Evolutionary conservation across 169 alveolate genomes (phyloP).

Genomic region (Cryptosporidium muris): DNA sequence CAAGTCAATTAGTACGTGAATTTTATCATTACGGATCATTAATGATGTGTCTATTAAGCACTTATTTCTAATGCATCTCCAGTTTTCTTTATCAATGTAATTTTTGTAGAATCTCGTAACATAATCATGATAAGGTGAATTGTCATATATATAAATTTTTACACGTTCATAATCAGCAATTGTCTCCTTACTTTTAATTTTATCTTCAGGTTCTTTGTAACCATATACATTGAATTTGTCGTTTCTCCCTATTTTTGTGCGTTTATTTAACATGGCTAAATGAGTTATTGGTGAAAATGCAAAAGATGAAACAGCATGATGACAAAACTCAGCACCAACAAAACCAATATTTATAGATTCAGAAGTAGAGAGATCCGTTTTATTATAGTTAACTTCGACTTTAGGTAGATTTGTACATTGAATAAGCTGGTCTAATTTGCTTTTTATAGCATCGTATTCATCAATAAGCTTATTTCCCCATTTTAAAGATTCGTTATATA

Average conservation of each 20-base stretch:
- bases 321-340: conserved; percentile 62
- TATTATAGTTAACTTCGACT: background rate
- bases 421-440: background rate
- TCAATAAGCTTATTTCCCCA: conserved; percentile 39
- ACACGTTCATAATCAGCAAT: background rate
- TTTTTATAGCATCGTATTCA: background rate
- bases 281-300: conserved; percentile 40
- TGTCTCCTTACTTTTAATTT: background rate
- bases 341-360: conserved; percentile 34
- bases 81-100: conserved; percentile 53
- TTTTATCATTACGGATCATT: conserved; percentile 76
- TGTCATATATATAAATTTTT: conserved; percentile 73
- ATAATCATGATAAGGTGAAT: conserved; percentile 72
- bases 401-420: conserved; percentile 34
- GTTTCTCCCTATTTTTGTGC: background rate
- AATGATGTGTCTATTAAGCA: conserved; percentile 72
- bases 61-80: conserved; percentile 77
- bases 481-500: conserved; percentile 17
- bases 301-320: conserved; percentile 66
- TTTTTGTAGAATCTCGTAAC: conserved; percentile 43
- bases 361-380: background rate
- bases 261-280: background rate
- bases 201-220: background rate
- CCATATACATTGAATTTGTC: conserved; percentile 6
- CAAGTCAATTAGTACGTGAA: conserved; percentile 82